Evolutionary conservation across 2,329 filamentous ascomycete species (phyloP).

Genomic region (Bisporella sp.): DNA sequence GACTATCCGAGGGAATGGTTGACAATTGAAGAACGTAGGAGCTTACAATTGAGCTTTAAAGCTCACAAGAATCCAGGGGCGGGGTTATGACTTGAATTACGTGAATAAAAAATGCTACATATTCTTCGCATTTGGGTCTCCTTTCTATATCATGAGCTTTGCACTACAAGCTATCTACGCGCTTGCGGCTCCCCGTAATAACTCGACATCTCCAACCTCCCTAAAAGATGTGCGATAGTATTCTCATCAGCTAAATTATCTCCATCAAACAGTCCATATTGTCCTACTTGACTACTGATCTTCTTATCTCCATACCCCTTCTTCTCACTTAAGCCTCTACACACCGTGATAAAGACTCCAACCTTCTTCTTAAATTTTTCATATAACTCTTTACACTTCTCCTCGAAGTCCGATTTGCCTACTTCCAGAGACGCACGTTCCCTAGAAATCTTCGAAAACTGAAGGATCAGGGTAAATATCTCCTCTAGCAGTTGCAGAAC

Average conservation of each 20-base stretch:
- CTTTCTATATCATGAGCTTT: too few species aligned
- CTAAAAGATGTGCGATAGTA: conserved; percentile 60
- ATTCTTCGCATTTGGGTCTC: too few species aligned
- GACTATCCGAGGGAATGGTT: too few species aligned
- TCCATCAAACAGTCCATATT: conserved; percentile 29
- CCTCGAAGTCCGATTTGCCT: conserved; percentile 28
- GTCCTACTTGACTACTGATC: conserved; percentile 9
- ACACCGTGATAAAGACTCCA: conserved; percentile 68
- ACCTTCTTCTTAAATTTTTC: conserved; percentile 63
- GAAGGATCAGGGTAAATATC: conserved; percentile 65
- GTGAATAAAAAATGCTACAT: too few species aligned
- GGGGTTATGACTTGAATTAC: too few species aligned
- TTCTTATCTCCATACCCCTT: conserved; percentile 30
- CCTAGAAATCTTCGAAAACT: conserved; percentile 53
- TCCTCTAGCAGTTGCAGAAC: conserved; percentile 68
- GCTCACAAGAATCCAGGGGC: too few species aligned
- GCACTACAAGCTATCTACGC: conserved; percentile 2
- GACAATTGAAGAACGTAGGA: too few species aligned
- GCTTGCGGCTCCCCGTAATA: conserved; percentile 43
- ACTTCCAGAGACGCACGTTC: conserved; percentile 31
- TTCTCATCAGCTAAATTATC: conserved; percentile 41
- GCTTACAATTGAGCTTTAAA: too few species aligned
- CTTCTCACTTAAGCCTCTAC: conserved; percentile 60
- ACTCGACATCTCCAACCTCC: conserved; percentile 63
- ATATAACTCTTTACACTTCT: conserved; percentile 48